phyloP scores from a whole-genome alignment of 1,284 basidiomycete species.

The Trichosporon sp. region DNA sequence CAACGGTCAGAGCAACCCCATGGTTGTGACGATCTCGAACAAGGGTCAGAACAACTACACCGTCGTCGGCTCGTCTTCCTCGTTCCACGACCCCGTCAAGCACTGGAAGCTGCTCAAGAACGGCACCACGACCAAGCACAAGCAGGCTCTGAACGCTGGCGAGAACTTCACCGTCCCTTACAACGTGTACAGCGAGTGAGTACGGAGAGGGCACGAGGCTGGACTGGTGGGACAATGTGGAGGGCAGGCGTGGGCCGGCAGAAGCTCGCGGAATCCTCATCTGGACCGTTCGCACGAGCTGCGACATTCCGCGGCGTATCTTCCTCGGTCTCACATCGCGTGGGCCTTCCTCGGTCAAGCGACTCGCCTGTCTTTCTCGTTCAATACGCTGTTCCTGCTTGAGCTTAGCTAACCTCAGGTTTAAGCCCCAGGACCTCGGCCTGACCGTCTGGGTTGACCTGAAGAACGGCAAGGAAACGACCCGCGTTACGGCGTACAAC shows the following conservation, averaged over 20 bases:
- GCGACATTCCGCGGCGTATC: background rate
- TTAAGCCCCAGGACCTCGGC: constrained; percentile 71
- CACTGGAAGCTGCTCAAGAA: constrained; percentile 65
- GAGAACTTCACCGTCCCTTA: constrained; percentile 73
- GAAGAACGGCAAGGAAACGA: constrained; percentile 40
- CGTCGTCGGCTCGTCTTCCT: constrained; percentile 69
- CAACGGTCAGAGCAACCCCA: constrained; percentile 78
- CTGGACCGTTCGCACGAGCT: background rate
- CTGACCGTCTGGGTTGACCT: constrained; percentile 73
- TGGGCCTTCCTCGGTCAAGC: background rate
- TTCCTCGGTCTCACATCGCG: background rate
- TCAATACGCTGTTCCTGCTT: background rate
- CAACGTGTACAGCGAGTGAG: constrained; percentile 80
- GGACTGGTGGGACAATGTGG: background rate
- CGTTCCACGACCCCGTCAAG: constrained; percentile 70
- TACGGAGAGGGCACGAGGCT: constrained; percentile 30
- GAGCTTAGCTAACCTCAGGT: constrained; percentile 49
- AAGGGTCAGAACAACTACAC: constrained; percentile 74
- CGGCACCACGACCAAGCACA: constrained; percentile 68
- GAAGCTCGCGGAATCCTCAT: background rate
- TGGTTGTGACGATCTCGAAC: constrained; percentile 72
- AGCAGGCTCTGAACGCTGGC: constrained; percentile 65
- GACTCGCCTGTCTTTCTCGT: background rate
- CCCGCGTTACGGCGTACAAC: constrained; percentile 73
- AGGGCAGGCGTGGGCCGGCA: background rate